Evolutionary conservation across 805 yeast species (phyloP), one percentile per base, ranked within the genome.

Genomic region (Teunomyces stri): DNA sequence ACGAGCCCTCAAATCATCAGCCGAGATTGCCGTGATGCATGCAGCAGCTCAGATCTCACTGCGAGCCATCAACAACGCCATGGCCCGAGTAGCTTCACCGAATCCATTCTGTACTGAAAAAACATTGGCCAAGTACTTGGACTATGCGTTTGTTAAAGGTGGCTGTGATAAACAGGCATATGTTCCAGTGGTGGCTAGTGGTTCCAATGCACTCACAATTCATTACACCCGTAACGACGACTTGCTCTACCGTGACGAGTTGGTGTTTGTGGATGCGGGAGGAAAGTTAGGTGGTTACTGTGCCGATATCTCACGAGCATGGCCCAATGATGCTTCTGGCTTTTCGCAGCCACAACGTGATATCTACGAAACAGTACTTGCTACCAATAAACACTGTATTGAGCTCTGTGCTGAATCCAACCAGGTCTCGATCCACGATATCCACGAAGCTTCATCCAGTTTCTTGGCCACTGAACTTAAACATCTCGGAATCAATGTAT

Each of bases 161-260:
- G 99, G 99, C 0, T 90, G 97, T 65, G 96, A 89, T 53, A 80
- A 80, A 51, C 80, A 86, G 34, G 97, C 97, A 0, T 94, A 94
- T 62, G 80, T 91, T 16, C 98, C 99, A 0, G 99, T 94, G 7
- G 96, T 94, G 3, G 99, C 98, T 4, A 85, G 96, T 29, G 99
- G 99, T 1, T 69, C 79, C 25, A 91, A 94, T 63, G 89, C 97
- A 0, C 69, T 94, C 34, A 87, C 92, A 34, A 92, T 94, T 50
- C 99, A 94, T 66, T 94, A 94, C 64, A 91, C 96, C 0, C 74
- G 96, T 49, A 94, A 94, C 59, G 96, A 94, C 65, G 96, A 89
- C 60, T 66, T 86, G 10, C 75, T 94, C 51, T 78, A 79, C 48
- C 77, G 79, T 37, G 89, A 84, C 52, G 97, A 92, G 52, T 69